phyloP scores from a whole-genome alignment of 768 basidiomycete species.

The Tulasnella sp. region DNA sequence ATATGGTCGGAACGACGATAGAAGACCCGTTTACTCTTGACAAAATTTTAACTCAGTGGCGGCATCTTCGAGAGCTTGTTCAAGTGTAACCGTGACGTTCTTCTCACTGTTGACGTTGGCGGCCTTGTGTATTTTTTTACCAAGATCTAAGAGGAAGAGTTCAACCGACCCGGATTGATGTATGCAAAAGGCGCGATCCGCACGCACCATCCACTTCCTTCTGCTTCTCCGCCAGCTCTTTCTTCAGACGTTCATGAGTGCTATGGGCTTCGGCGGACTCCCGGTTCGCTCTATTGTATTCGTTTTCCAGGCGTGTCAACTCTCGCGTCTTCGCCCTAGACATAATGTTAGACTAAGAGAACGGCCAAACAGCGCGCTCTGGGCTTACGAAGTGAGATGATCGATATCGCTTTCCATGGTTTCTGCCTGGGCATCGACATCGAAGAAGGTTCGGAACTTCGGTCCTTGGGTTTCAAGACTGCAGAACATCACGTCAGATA shows the following conservation, averaged over 20 bases:
- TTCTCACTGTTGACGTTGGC: slow-evolving; percentile 23
- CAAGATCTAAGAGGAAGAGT: slow-evolving; percentile 32
- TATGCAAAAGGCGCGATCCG: neutral
- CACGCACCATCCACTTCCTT: slow-evolving; percentile 52
- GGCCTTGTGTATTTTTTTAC: slow-evolving; percentile 34
- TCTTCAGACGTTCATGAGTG: slow-evolving; percentile 25
- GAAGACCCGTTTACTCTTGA: slow-evolving; percentile 31
- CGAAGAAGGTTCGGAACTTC: slow-evolving; percentile 57
- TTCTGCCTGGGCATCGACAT: slow-evolving; percentile 43
- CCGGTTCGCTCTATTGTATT: slow-evolving; percentile 33
- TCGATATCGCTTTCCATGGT: slow-evolving; percentile 69
- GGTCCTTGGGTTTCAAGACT: slow-evolving; percentile 53
- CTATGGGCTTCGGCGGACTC: slow-evolving; percentile 26
- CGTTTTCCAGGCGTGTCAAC: neutral
- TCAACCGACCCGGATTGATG: neutral
- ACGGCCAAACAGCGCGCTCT: neutral
- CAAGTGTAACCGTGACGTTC: slow-evolving; percentile 29
- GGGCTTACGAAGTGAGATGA: slow-evolving; percentile 41
- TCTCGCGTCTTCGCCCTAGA: slow-evolving; percentile 52
- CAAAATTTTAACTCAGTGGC: slow-evolving; percentile 32
- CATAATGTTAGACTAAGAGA: neutral
- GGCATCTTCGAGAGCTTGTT: slow-evolving; percentile 39
- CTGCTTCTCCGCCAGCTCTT: slow-evolving; percentile 48
- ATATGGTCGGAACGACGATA: neutral
- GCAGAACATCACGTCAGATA: neutral